A percentile compares a stretch with the other conserved stretches of the same genome.
Conservation (phyloP, 192 early-diverging fungal genomes). For the Backusella mclennaniae region DNA sequence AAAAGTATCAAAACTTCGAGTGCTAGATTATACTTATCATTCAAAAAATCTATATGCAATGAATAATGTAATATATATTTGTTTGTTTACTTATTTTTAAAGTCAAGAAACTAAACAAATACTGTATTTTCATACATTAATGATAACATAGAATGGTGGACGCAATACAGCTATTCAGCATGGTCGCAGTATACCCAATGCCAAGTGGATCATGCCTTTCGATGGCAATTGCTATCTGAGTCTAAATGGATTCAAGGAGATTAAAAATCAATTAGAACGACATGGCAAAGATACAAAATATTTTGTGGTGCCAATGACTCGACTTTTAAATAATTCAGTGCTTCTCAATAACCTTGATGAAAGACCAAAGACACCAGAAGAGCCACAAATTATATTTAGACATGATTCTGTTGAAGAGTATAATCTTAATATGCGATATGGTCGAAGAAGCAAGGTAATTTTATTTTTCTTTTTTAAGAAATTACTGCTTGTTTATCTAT, state of each 20-base stretch:
- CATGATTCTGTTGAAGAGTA: slow-evolving; percentile 54
- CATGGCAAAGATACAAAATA: slow-evolving; percentile 54
- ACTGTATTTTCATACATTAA: background rate
- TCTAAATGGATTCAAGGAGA: slow-evolving; percentile 48
- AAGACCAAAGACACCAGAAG: slow-evolving; percentile 55
- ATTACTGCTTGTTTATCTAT: background rate
- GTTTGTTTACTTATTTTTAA: slow-evolving; percentile 6
- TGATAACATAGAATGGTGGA: slow-evolving; percentile 51
- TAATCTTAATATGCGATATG: slow-evolving; percentile 60
- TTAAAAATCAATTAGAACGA: slow-evolving; percentile 41
- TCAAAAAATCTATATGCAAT: slow-evolving; percentile 64
- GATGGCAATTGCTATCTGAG: slow-evolving; percentile 64
- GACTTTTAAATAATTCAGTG: slow-evolving; percentile 55
- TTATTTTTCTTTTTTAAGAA: background rate
- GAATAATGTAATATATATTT: slow-evolving; percentile 54
- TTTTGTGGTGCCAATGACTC: slow-evolving; percentile 60
- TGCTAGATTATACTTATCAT: slow-evolving; percentile 61
- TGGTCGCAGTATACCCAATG: slow-evolving; percentile 42
- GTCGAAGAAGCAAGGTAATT: slow-evolving; percentile 58
- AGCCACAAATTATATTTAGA: slow-evolving; percentile 60
- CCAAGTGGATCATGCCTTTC: slow-evolving; percentile 60
- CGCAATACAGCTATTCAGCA: slow-evolving; percentile 55
- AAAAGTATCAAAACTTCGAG: slow-evolving; percentile 56
- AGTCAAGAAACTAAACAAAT: background rate
- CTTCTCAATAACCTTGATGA: slow-evolving; percentile 45